Base-by-base conservation (phyloP, 2,329 filamentous ascomycete species). In the Orbilia quercus region DNA sequence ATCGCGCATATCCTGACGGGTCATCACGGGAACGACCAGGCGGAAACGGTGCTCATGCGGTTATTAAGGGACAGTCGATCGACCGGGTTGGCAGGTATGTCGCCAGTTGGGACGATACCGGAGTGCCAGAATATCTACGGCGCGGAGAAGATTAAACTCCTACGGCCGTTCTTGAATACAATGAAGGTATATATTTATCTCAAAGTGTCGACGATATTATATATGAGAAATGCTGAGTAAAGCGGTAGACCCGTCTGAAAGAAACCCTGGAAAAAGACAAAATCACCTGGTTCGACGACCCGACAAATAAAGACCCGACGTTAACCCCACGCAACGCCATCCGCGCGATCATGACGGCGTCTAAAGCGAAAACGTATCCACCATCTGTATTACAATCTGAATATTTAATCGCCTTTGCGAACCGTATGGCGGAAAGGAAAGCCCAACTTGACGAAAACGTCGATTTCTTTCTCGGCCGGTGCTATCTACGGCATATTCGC, bases 21-120 rank as follows among this genome's bases (percentile, higher is more conserved):
- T 2, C 95, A 99, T 79, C 95, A 99, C 79, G 84, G 86, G 74
- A 93, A 97, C 78, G 95, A 99, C 78, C 91, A 95, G 78, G 90
- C 92, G 64, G 95, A 99, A 82, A 97, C 93, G 0, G 84, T 96
- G 2, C 81, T 98, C 53, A 90, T 92, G 88, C 86, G 95, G 44
- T 80, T 98, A 36, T 81, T 89, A 7, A 83, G 84, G 1, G 88
- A 89, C 0, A 90, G 91, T 77, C 82, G 85, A 1, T 86, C 86
- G n/a, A 82, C 85, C n/a, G 92, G 91, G 0, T 82, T 96, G 28
- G 82, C 84, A 14, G 92, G 90, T 2, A 95, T 96, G 77, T 84
- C 84, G 7, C 77, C 82, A 1, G 83, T 85, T 16, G 84, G 85
- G 25, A 85, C 86, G 47, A 92, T 97, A n/a, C 94, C 94, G 0